Evolutionary conservation across 1,139 yeast species (phyloP).

Genomic region (Petasospora rhodanensis): DNA sequence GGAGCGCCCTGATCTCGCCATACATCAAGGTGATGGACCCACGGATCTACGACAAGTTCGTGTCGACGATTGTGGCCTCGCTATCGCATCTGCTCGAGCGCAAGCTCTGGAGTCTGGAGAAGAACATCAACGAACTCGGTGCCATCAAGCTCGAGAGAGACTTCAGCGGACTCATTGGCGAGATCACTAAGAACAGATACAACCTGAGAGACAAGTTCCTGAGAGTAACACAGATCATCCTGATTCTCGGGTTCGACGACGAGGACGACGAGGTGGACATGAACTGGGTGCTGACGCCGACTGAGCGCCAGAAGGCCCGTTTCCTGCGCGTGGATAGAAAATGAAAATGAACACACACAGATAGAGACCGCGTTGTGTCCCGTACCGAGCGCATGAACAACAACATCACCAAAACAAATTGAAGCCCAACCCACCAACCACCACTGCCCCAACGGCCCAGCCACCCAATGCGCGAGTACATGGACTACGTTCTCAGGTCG

Average conservation of each 20-base stretch:
- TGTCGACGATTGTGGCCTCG: constrained; percentile 46
- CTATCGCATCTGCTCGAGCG: constrained; percentile 55
- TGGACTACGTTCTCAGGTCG: constrained; percentile 77
- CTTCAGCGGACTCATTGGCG: constrained; percentile 65
- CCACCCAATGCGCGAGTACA: constrained; percentile 62
- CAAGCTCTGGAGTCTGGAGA: constrained; percentile 60
- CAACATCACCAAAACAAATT: no score
- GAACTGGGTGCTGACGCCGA: constrained; percentile 78
- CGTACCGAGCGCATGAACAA: no score
- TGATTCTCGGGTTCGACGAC: constrained; percentile 79
- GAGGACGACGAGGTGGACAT: constrained; percentile 59
- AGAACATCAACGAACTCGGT: constrained; percentile 76
- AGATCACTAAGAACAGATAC: constrained; percentile 59
- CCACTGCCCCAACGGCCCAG: no score
- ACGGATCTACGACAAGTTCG: constrained; percentile 42
- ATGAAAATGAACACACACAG: no score
- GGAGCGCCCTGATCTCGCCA: constrained; percentile 65
- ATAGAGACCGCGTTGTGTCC: no score
- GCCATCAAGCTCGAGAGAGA: constrained; percentile 83
- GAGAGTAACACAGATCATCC: constrained; percentile 76
- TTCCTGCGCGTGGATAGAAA: constrained; percentile 43
- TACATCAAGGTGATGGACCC: constrained; percentile 56
- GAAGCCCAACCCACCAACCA: background rate
- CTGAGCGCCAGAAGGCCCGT: constrained; percentile 62
- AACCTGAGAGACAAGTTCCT: constrained; percentile 72